Evolutionary conservation across 805 yeast species (phyloP).

Genomic region (Candida maris): DNA sequence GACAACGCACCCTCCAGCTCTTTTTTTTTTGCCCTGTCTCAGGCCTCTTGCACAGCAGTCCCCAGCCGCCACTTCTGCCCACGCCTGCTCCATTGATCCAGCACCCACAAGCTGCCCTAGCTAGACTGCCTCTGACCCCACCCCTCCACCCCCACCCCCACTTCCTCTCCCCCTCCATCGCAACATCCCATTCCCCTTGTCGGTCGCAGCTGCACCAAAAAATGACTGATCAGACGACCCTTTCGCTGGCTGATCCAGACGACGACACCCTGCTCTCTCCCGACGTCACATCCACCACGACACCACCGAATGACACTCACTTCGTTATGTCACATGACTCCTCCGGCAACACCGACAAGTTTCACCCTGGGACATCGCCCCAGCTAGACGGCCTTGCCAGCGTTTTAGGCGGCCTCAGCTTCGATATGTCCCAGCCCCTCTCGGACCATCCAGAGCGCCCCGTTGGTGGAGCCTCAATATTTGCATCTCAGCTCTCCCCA

Average conservation of each 20-base stretch:
- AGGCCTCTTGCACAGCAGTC: too few species aligned
- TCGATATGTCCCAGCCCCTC: constrained; percentile 31
- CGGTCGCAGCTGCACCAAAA: not conserved
- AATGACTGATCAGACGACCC: constrained; percentile 35
- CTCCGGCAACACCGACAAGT: constrained; percentile 2
- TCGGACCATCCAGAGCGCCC: constrained; percentile 8
- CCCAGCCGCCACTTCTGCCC: too few species aligned
- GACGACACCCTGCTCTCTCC: constrained; percentile 22
- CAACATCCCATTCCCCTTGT: too few species aligned
- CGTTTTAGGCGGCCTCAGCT: constrained; percentile 43
- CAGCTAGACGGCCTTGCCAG: constrained; percentile 42
- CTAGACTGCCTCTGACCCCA: too few species aligned
- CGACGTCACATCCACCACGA: constrained; percentile 28
- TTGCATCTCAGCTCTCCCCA: constrained; percentile 26
- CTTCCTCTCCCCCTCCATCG: too few species aligned
- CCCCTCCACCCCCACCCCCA: too few species aligned
- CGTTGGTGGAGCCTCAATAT: constrained; percentile 16
- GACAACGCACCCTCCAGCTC: too few species aligned
- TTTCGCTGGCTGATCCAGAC: constrained; percentile 27
- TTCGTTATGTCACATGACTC: constrained; percentile 10
- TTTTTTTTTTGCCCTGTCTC: too few species aligned
- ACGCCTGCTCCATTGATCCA: too few species aligned
- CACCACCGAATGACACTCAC: constrained; percentile 30
- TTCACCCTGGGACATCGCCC: constrained; percentile 10
- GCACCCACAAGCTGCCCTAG: too few species aligned